Evolutionary conservation across 2,329 filamentous ascomycete genomes (phyloP).

Genomic region (Cephalotrichum gorgonifer): DNA sequence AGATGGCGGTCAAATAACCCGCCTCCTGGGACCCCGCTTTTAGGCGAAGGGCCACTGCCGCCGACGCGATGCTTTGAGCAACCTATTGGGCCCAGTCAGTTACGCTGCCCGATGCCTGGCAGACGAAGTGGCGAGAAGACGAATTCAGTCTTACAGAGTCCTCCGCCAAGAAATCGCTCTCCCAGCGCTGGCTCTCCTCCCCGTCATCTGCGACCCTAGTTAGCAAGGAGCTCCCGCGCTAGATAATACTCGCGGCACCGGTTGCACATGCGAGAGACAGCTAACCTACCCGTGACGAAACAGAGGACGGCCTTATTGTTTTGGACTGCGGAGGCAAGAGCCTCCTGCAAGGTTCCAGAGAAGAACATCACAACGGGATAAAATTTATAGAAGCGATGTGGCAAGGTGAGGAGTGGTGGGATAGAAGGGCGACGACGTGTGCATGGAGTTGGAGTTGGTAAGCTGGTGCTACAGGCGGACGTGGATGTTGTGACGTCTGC

Average conservation of each 20-base stretch:
- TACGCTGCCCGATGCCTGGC: background rate
- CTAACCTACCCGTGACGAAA: constrained; percentile 64
- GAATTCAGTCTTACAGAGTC: constrained; percentile 33
- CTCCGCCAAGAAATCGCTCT: constrained; percentile 55
- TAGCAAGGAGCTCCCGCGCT: background rate
- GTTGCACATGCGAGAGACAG: background rate
- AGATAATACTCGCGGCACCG: background rate
- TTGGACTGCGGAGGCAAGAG: constrained; percentile 65
- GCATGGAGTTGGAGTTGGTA: background rate
- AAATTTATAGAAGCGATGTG: background rate
- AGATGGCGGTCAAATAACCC: constrained; percentile 71
- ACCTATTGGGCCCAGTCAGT: constrained; percentile 18
- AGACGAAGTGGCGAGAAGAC: background rate
- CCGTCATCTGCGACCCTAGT: constrained; percentile 45
- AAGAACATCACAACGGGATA: constrained; percentile 58
- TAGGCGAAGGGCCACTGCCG: constrained; percentile 62
- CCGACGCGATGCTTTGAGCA: constrained; percentile 42
- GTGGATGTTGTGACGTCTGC: too few species aligned
- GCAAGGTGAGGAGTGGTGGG: background rate
- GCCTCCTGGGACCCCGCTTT: constrained; percentile 68
- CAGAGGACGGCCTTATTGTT: constrained; percentile 72
- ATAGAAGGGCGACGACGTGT: too few species aligned
- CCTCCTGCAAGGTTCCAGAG: constrained; percentile 66
- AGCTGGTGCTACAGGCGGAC: too few species aligned
- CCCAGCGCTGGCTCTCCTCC: constrained; percentile 62